Evolutionary conservation across 805 yeast species (phyloP), one percentile per base, ranked within the genome.

Genomic region (Saccharomycopsis guyanensis): DNA sequence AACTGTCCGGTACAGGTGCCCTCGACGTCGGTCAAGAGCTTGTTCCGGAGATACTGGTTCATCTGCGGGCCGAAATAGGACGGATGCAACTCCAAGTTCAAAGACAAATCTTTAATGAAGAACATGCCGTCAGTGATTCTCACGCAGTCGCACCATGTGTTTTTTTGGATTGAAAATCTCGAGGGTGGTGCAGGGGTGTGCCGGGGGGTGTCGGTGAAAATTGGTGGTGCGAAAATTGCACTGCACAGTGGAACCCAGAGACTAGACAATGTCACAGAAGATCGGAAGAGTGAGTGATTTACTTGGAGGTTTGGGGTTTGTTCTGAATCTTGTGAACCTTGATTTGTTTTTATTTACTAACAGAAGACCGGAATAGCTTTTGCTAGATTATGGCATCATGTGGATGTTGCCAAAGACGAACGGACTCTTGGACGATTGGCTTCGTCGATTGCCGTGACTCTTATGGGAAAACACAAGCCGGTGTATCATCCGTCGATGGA

Each of bases 1-100:
- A 93, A 93, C 65, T 93, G 96, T 57, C 98, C 98, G 0, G 97
- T 89, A 67, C 97, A 93, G 1, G 97, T 88, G 22, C 98, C 98
- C 67, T 93, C 98, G 37, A 93, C 98, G 61, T 93, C 98, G 54
- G 86, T 88, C 49, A 93, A 73, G 52, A 93, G 73, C 64, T 91
- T 89, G 60, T 88, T 86, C 61, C 94, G 80, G 56, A 93, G 71
- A 60, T 80, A 91, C 61, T 87, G 94, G 66, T 85, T 88, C 97
- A 93, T 93, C 57, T 89, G 94, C 2, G 97, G 96, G 1, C 98
- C 98, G 61, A 89, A 91, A 65, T 81, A 93, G 29, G 97, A 88
- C 44, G 99, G 99, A 65, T 91, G 98, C 47, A 93, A 80, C 39
- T 97, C 89, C 56, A 93, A 73, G 62, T 86, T 87, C 50, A 93